Evolutionary conservation across 1,139 yeast species (phyloP).

Genomic region (Pichia sp.): DNA sequence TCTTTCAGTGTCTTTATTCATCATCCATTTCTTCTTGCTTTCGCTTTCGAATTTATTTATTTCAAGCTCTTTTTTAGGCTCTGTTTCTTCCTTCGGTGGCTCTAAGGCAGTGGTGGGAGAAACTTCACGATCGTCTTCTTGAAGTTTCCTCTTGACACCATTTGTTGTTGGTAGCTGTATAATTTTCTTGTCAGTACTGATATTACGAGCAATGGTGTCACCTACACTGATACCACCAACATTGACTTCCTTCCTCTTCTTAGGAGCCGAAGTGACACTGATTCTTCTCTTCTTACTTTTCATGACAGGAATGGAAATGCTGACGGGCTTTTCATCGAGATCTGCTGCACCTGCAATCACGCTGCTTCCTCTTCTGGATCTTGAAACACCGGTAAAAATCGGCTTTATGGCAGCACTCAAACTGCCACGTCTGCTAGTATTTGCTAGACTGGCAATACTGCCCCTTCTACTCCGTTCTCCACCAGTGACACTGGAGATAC

Average conservation of each 20-base stretch:
- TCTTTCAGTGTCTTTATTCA: slow-evolving; percentile 1
- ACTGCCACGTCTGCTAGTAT: background rate
- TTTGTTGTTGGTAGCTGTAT: too few relatives aligned
- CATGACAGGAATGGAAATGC: slow-evolving; percentile 5
- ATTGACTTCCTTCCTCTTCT: slow-evolving; percentile 2
- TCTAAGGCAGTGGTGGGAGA: background rate
- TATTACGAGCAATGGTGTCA: background rate
- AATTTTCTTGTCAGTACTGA: too few relatives aligned
- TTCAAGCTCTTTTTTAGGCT: background rate
- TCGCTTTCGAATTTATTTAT: slow-evolving; percentile 4
- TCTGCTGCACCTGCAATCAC: background rate
- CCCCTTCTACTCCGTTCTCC: slow-evolving; percentile 3
- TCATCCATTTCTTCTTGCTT: slow-evolving; percentile 3
- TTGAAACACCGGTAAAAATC: background rate
- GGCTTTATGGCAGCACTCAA: background rate
- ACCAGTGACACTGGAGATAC: background rate
- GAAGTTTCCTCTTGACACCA: too few relatives aligned
- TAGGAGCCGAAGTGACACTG: background rate
- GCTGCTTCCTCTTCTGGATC: background rate
- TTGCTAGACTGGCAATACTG: background rate
- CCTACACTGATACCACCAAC: slow-evolving; percentile 10
- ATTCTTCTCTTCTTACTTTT: slow-evolving; percentile 5
- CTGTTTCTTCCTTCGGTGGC: background rate
- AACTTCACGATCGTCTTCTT: background rate
- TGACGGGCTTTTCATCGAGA: slow-evolving; percentile 2